These are phyloP conservation scores for Centella asiatica DNA, from an alignment of 129 eudicot species.

Conservation along the genomic window DNA sequence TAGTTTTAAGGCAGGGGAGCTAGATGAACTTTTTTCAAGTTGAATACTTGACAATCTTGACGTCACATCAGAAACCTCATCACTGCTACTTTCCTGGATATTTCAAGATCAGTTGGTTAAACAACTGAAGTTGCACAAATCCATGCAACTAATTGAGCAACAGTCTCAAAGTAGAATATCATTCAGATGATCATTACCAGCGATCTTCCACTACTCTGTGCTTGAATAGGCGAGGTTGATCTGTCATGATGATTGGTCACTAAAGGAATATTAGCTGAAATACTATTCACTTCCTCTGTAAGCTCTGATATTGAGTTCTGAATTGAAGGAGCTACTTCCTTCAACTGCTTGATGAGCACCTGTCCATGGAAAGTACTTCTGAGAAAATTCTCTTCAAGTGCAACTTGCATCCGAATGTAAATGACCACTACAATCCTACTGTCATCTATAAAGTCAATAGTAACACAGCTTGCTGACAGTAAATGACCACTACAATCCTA, in stretches of 20 bases:
- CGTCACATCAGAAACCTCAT: conserved; percentile 59
- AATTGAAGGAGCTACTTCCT: conserved; percentile 84
- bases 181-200: conserved; percentile 37
- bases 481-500: neutral
- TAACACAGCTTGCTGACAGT: too few species aligned
- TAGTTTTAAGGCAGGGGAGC: conserved; percentile 66
- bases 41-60: conserved; percentile 65
- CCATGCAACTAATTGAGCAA: neutral
- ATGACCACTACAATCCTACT: neutral
- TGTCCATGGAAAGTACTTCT: conserved; percentile 17
- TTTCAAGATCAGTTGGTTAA: conserved; percentile 9
- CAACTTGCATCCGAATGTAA: neutral
- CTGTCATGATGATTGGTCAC: conserved; percentile 40
- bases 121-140: conserved; percentile 7
- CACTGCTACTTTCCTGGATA: conserved; percentile 58
- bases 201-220: conserved; percentile 69
- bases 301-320: conserved; percentile 82
- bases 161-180: neutral
- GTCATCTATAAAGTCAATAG: too few species aligned
- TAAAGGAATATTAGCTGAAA: conserved; percentile 64
- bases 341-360: conserved; percentile 91
- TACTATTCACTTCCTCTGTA: conserved; percentile 68
- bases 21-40: conserved; percentile 64
- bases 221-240: conserved; percentile 62
- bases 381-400: neutral